Evolutionary conservation across 1,284 basidiomycete genomes (phyloP).

Genomic region (Schizophyllum commune): DNA sequence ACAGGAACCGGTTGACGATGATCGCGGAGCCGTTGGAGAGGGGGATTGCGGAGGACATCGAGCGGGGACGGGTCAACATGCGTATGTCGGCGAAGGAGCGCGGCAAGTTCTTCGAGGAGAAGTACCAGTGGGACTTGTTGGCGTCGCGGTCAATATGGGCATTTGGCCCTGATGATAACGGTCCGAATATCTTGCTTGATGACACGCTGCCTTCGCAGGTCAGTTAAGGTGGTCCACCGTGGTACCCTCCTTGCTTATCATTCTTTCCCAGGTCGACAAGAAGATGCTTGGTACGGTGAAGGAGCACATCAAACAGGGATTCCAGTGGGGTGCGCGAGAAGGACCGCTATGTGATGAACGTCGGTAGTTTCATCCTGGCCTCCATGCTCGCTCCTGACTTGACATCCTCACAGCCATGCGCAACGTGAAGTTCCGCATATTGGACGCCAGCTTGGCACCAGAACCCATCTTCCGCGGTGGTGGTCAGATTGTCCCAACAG

Average conservation of each 20-base stretch:
- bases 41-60: constrained; percentile 92
- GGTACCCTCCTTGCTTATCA: constrained; percentile 2
- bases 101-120: constrained; percentile 90
- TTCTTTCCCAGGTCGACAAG: constrained; percentile 71
- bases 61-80: constrained; percentile 86
- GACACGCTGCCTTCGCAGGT: constrained; percentile 95
- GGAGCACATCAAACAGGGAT: constrained; percentile 96
- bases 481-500: constrained; percentile 97
- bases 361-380: constrained; percentile 37
- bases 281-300: constrained; percentile 84
- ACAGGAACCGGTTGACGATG: constrained; percentile 97
- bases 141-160: constrained; percentile 99
- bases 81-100: constrained; percentile 90
- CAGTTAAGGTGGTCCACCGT: background rate
- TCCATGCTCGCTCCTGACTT: constrained; percentile 4
- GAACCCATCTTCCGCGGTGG: constrained; percentile 98
- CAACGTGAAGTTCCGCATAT: constrained; percentile 94
- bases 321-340: constrained; percentile 98
- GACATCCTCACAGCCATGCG: constrained; percentile 79
- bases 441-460: constrained; percentile 86
- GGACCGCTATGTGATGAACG: constrained; percentile 98
- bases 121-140: constrained; percentile 97
- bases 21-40: constrained; percentile 93
- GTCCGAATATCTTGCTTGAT: constrained; percentile 90
- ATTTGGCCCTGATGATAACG: constrained; percentile 96